A percentile compares a stretch with the other conserved stretches of the same genome.
Evolutionary conservation across 352 stramenopile species (phyloP).

Genomic region (Elongisporangium anandrum): DNA sequence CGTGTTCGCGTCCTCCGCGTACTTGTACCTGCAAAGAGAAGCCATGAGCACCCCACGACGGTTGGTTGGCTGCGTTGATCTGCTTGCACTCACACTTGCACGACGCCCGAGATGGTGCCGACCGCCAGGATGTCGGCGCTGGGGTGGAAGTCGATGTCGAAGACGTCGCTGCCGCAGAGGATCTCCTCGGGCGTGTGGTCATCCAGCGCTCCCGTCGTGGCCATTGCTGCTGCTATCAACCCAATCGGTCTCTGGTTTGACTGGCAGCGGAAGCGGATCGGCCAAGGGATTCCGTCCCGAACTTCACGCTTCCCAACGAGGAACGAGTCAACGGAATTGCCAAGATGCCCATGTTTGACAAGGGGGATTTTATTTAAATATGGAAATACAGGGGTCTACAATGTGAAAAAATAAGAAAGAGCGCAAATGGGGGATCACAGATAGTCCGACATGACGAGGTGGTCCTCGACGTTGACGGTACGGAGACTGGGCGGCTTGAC

Average conservation of each 20-base stretch:
- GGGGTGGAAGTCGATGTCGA: conserved; percentile 87
- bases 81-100: conserved; percentile 62
- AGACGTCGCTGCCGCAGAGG: conserved; percentile 66
- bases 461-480: conserved; percentile 46
- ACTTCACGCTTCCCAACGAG: neutral
- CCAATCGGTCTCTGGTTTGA: conserved; percentile 14
- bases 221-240: neutral
- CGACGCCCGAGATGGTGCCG: conserved; percentile 66
- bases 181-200: conserved; percentile 82
- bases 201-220: conserved; percentile 56
- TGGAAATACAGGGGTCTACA: conserved; percentile 7
- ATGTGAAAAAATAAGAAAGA: conserved; percentile 4
- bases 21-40: conserved; percentile 58
- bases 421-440: conserved; percentile 15
- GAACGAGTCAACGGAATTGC: neutral
- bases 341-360: neutral
- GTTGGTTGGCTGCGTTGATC: neutral
- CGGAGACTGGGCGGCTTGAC: conserved; percentile 35
- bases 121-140: conserved; percentile 62
- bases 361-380: neutral
- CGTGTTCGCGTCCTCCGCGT: conserved; percentile 63
- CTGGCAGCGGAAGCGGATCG: conserved; percentile 10
- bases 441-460: conserved; percentile 77
- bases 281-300: conserved; percentile 1
- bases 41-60: conserved; percentile 1